Evolutionary conservation across 2,329 filamentous ascomycete genomes (phyloP), one percentile per base, ranked within the genome.

Genomic region (Diaporthe amygdali): DNA sequence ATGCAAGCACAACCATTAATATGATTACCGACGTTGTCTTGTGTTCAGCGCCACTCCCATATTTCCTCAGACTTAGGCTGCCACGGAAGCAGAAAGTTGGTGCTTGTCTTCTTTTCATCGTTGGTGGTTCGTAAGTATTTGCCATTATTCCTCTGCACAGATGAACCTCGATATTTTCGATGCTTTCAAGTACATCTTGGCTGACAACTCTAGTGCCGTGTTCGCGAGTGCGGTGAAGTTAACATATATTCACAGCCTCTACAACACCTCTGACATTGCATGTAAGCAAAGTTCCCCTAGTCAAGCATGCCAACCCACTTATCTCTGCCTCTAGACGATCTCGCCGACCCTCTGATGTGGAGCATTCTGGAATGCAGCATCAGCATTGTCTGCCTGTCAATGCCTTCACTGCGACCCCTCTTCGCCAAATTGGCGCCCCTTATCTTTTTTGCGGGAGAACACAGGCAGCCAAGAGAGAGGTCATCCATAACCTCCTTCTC

Each of bases 351-450:
- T 69, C 37, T 74, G 8, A 56, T 68, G 49, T 68, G 52, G 69
- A 71, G 63, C 7, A 30, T 71, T 14, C 27, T 68, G 52, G 69
- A 71, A 46, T 71, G 69, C 69, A 61, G 39, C 22, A 54, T 71
- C 52, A 68, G 69, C 46, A 71, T 71, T 27, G 25, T 71, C 6
- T 55, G 46, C 46, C 56, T 71, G 20, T 68, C 63, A 9, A 68
- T 68, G 41, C 69, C 63, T 20, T 37, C 69, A 30, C 66, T 61
- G 52, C 69, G 69, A 8, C 69, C 69, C 10, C 69, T 70, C 20
- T 70, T 71, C 63, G 69, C 52, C 52, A 71, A 54, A 54, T 22
- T 71, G 8, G 69, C 69, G 2, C 69, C 63, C 41, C 76, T 76
- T 76, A 74, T 71, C 30, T n/a, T 44, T 12, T 34, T 22, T 14